A percentile compares a stretch with the other conserved stretches of the same genome.
Evolutionary conservation across 2,329 filamentous ascomycete species (phyloP).

Genomic region (Elsinoe australis): DNA sequence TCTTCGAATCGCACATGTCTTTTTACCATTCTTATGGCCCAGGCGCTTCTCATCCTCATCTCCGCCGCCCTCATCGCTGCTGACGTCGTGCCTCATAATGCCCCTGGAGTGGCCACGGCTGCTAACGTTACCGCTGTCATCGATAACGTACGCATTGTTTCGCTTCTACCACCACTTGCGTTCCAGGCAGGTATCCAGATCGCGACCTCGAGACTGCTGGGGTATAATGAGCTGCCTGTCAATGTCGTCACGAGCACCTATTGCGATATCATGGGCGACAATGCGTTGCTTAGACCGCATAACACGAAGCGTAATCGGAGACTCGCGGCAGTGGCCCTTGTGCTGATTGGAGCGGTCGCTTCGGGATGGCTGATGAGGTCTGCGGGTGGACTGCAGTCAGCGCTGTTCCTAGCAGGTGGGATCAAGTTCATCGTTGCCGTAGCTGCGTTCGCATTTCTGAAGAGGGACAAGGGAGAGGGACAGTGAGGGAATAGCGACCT

Average conservation of each 20-base stretch:
- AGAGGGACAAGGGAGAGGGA: neutral
- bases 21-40: conserved; percentile 46
- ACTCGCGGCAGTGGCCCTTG: conserved; percentile 38
- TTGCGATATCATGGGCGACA: conserved; percentile 48
- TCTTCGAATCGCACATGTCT: conserved; percentile 29
- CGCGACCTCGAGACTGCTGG: conserved; percentile 42
- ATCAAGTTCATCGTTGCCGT: conserved; percentile 39
- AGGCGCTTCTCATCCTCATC: conserved; percentile 45
- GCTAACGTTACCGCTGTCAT: conserved; percentile 25
- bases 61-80: conserved; percentile 47
- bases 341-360: conserved; percentile 43
- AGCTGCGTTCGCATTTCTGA: conserved; percentile 23
- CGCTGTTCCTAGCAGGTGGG: conserved; percentile 41
- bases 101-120: conserved; percentile 27
- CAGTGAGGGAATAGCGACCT: neutral
- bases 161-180: conserved; percentile 41
- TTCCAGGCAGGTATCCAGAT: conserved; percentile 51
- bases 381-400: conserved; percentile 34
- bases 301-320: conserved; percentile 48
- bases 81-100: conserved; percentile 39
- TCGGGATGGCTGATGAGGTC: conserved; percentile 45
- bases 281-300: conserved; percentile 39
- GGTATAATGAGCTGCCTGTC: conserved; percentile 48
- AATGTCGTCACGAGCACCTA: conserved; percentile 50
- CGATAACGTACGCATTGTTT: conserved; percentile 39